A percentile compares a stretch with the other conserved stretches of the same genome.
These are phyloP conservation scores for Clitopilus hobsonii DNA, from an alignment of 768 basidiomycete genomes.

Conservation along the genomic window DNA sequence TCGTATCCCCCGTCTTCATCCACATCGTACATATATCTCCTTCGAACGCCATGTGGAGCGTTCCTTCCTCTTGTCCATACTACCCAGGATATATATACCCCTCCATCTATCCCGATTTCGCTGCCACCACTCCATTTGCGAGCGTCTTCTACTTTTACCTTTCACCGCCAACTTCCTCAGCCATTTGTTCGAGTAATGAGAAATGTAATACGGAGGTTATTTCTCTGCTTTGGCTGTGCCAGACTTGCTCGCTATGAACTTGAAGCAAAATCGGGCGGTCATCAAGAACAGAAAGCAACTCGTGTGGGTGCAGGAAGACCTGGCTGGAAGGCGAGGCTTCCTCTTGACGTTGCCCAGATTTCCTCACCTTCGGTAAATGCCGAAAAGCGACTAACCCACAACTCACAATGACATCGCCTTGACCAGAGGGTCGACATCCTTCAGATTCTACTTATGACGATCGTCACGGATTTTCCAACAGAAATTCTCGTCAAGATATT, in stretches of 20 bases:
- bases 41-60: not conserved
- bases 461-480: not conserved
- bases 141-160: not conserved
- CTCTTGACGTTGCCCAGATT: no score
- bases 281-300: no score
- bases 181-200: not conserved
- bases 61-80: not conserved
- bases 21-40: not conserved
- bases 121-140: not conserved
- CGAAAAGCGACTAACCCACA: no score
- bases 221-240: no score
- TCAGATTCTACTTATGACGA: no score
- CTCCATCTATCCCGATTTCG: not conserved
- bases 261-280: no score
- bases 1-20: not conserved
- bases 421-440: no score
- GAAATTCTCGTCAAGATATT: not conserved
- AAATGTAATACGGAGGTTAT: conserved; percentile 1
- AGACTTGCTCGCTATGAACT: no score
- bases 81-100: not conserved
- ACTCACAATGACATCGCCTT: no score
- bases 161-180: not conserved
- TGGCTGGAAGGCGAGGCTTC: no score
- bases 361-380: no score
- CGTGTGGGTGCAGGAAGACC: no score